Evolutionary conservation across 2,329 filamentous ascomycete genomes (phyloP).

Genomic region (Aspergillus sp.): DNA sequence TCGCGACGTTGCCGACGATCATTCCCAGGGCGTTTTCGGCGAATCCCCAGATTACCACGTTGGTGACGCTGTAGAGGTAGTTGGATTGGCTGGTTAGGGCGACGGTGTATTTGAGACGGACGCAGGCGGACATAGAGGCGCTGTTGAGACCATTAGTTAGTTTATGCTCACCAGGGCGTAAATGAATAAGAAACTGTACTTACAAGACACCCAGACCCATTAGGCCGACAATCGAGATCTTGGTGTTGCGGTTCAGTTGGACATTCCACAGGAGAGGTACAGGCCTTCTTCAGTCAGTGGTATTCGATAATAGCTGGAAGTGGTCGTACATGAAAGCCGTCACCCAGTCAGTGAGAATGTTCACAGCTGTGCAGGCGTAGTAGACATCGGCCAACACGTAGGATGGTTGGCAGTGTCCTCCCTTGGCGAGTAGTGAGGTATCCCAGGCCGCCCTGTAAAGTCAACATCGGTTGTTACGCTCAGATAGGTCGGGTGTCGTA

Average conservation of each 20-base stretch:
- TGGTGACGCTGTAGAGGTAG: conserved; percentile 45
- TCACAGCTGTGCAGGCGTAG: conserved; percentile 28
- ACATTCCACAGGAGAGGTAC: conserved; percentile 45
- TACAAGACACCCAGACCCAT: conserved; percentile 50
- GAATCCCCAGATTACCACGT: conserved; percentile 51
- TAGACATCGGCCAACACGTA: conserved; percentile 27
- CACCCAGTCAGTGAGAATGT: conserved; percentile 29
- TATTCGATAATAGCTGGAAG: conserved; percentile 30
- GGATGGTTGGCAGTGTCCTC: conserved; percentile 24
- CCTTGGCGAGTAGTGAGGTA: conserved; percentile 12
- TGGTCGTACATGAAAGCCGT: conserved; percentile 24
- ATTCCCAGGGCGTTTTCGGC: conserved; percentile 56
- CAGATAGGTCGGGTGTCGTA: conserved; percentile 10
- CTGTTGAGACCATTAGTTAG: conserved; percentile 18
- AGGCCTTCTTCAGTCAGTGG: conserved; percentile 34
- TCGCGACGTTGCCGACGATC: conserved; percentile 51
- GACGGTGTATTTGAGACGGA: conserved; percentile 48
- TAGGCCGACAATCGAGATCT: conserved; percentile 49
- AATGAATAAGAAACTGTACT: conserved; percentile 27
- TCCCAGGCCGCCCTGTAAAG: conserved; percentile 25
- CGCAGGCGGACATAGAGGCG: conserved; percentile 29
- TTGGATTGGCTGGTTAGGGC: conserved; percentile 43
- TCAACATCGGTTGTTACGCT: not conserved
- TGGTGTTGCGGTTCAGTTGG: conserved; percentile 48
- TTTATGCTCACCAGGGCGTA: no score